Evolutionary conservation across 176 grass and related monocot species (phyloP), one percentile per base, ranked within the genome.

Genomic region (Melocanna baccifera): DNA sequence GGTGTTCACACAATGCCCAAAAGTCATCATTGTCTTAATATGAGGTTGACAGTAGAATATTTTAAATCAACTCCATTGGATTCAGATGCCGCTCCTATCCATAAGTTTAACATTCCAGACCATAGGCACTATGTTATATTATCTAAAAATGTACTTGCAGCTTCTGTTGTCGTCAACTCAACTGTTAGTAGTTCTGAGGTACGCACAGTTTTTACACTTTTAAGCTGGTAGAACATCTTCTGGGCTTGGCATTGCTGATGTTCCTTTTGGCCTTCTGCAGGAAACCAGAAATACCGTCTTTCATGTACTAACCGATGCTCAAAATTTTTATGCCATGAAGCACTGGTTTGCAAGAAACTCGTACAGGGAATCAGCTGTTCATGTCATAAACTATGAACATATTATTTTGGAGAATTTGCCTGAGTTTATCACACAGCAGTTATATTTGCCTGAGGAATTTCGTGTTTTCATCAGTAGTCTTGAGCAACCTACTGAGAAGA

Each of bases 1-100:
- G 91, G 93, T 89, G 97, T 99, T 87, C 92, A 96, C 83, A 99
- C 97, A 25, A 96, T 99, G 93, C 91, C 97, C 48, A 99, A 99
- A 89, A 96, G 91, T 85, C 84, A 94, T 69, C 97, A 99, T 86
- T 99, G 97, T 70, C 91, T 99, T 85, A 94, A 84, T 68, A 99
- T 99, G 97, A 94, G 97, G 81, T 84, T 99, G 89, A 99, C 97
- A 77, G 91, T 96, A 46, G 97, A 99, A 76, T 94, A 91, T 87
- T 96, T 99, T 69, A 99, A 91, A 79, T 86, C 90, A 36, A 32
- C 53, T 15, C 77, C 79, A 40, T 42, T 85, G 85, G 86, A 93
- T 92, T 83, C 84, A 80, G 88, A 90, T 77, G 64, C 83, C 56
- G 91, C 86, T 30, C 58, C 77, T 80, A 80, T 78, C 48, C 57